Conservation (phyloP, 352 stramenopile species). For the Phytophthora kernoviae region DNA sequence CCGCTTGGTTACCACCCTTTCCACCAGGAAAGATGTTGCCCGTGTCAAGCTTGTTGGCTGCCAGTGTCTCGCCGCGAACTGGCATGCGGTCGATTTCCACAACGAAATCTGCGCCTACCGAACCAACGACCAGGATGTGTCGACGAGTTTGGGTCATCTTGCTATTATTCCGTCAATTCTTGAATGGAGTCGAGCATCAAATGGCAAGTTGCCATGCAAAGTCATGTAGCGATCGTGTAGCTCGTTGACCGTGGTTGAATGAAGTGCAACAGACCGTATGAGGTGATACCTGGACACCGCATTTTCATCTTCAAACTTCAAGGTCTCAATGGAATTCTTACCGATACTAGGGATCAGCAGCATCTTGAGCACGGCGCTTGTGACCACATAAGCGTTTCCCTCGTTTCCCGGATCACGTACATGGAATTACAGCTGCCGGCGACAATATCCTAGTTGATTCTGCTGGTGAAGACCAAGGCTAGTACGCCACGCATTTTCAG, state of each 20-base stretch:
- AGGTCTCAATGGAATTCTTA: not conserved
- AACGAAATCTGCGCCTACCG: constrained; percentile 72
- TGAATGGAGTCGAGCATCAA: not conserved
- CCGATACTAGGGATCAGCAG: too few relatives aligned
- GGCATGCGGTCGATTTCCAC: constrained; percentile 62
- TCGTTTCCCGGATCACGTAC: too few relatives aligned
- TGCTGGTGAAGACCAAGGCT: too few relatives aligned
- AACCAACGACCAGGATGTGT: constrained; percentile 62
- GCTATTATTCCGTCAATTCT: constrained; percentile 3
- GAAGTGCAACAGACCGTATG: not conserved
- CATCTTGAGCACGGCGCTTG: too few relatives aligned
- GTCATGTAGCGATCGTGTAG: not conserved
- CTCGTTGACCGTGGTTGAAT: constrained; percentile 5
- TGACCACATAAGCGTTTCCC: too few relatives aligned
- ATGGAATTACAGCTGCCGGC: too few relatives aligned
- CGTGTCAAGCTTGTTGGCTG: constrained; percentile 48
- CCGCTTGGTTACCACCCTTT: constrained; percentile 77
- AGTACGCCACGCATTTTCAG: too few relatives aligned
- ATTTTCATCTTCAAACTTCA: constrained; percentile 7
- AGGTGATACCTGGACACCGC: not conserved
- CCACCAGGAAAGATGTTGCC: constrained; percentile 64
- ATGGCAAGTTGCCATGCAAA: not conserved
- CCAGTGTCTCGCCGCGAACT: constrained; percentile 58
- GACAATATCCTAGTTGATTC: too few relatives aligned
- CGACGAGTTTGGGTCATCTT: constrained; percentile 24